A percentile compares a stretch with the other conserved stretches of the same genome.
These are phyloP conservation scores for Erucastrum elatum DNA, from an alignment of 345 rosid genomes.

Conservation along the genomic window DNA sequence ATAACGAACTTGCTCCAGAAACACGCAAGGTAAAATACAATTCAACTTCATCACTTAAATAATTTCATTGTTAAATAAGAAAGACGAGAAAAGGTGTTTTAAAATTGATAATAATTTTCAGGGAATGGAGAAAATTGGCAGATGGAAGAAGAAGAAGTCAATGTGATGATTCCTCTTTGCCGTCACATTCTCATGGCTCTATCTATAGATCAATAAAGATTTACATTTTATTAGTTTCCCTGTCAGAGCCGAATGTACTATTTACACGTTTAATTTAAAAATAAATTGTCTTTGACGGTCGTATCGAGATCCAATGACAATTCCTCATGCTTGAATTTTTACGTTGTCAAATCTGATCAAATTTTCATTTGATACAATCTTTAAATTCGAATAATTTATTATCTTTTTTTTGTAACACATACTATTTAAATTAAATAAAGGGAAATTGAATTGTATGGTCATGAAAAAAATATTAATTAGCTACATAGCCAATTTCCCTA, in stretches of 20 bases:
- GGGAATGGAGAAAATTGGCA: conserved; percentile 78
- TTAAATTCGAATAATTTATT: no score
- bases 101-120: conserved; percentile 23
- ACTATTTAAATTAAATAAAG: no score
- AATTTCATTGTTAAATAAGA: background rate
- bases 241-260: background rate
- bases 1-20: conserved; percentile 35
- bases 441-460: no score
- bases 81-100: background rate
- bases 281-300: conserved; percentile 1
- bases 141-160: conserved; percentile 53
- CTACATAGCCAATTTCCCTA: no score
- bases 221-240: background rate
- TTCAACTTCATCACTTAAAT: conserved; percentile 1
- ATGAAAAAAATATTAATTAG: no score
- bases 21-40: conserved; percentile 55
- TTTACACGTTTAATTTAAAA: conserved; percentile 11
- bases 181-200: background rate
- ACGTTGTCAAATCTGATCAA: no score
- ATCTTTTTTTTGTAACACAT: no score
- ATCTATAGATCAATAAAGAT: background rate
- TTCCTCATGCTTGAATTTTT: no score
- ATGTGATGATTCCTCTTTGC: background rate
- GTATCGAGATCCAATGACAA: no score
- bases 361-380: no score